Base-by-base conservation (phyloP, 1,284 basidiomycete species). In the Ceratorhiza oryzae-sativae region DNA sequence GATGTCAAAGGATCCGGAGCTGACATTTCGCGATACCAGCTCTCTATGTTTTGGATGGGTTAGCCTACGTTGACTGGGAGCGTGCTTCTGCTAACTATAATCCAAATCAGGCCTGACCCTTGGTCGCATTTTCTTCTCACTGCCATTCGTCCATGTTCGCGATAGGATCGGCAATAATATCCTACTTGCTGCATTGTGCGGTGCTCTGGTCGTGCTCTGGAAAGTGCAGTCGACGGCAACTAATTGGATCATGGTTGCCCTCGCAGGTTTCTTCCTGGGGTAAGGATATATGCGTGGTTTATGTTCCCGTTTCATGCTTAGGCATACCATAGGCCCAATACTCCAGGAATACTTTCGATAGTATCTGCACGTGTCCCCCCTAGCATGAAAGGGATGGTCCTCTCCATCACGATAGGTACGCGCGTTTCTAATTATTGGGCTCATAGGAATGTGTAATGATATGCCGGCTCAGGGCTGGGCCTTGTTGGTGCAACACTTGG, bases 191-290 rank as follows among this genome's bases (percentile, higher is more conserved):
- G 49, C 36, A 32, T 18, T 67, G 20, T 51, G 63, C 34, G 63
- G 34, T 5, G 48, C 63, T 6, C 32, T 67, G 6, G 63, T 23
- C 18, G 32, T 53, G 23, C 49, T 67, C 25, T 67, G 63, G 63
- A 49, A 20, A 13, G 48, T 67, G 32, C 34, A 45, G 32, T 36
- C 63, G 4, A 20, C 63, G 1, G 30, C 49, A 20, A 41, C 34
- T 10, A 32, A 67, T 42, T 67, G 63, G 63, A 8, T 55, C 25
- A 41, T 46, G 36, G 42, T 67, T 55, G 63, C 13, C 1, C 46
- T 67, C 32, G 63, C 63, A 2, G 63, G 63, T 8, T 67, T 67
- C 49, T 67, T 67, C 51, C 39, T 67, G 4, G 63, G 63, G 63
- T 67, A 42, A 25, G 48, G 20, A 39, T 67, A 55, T 67, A 49